These are phyloP conservation scores for Candida oleophila DNA, from an alignment of 805 yeast species.

Conservation along the genomic window DNA sequence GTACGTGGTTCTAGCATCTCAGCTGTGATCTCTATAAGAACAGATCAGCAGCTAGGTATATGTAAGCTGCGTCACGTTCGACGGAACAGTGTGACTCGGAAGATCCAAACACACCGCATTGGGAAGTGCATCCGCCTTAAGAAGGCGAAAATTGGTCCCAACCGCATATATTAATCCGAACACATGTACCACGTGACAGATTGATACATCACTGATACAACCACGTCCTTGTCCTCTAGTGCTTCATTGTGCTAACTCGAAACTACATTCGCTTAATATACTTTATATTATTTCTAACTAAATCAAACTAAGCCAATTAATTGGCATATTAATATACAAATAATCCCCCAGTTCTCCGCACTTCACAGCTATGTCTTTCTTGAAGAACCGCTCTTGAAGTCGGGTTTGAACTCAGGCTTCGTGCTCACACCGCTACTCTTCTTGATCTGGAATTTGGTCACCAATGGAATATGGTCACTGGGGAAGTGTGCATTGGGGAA, in stretches of 20 bases:
- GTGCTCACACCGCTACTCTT: conserved; percentile 34
- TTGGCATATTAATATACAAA: conserved; percentile 9
- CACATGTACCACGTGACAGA: too few species aligned
- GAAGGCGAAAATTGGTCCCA: too few species aligned
- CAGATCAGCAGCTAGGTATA: background rate
- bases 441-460: conserved; percentile 73
- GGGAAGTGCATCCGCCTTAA: background rate
- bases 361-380: conserved; percentile 31
- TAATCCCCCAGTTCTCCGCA: conserved; percentile 1
- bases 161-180: too few species aligned
- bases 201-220: too few species aligned
- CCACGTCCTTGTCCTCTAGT: too few species aligned
- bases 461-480: conserved; percentile 89
- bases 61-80: too few species aligned
- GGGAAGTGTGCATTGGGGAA: conserved; percentile 94
- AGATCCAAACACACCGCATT: background rate
- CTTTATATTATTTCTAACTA: conserved; percentile 2
- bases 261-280: background rate
- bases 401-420: conserved; percentile 46
- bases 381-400: conserved; percentile 40
- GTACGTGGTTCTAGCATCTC: too few species aligned
- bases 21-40: too few species aligned
- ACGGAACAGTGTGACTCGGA: background rate
- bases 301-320: conserved; percentile 2
- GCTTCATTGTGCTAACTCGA: too few species aligned